Evolutionary conservation across 805 yeast species (phyloP), one percentile per base, ranked within the genome.

Genomic region (Saitoella complicata): DNA sequence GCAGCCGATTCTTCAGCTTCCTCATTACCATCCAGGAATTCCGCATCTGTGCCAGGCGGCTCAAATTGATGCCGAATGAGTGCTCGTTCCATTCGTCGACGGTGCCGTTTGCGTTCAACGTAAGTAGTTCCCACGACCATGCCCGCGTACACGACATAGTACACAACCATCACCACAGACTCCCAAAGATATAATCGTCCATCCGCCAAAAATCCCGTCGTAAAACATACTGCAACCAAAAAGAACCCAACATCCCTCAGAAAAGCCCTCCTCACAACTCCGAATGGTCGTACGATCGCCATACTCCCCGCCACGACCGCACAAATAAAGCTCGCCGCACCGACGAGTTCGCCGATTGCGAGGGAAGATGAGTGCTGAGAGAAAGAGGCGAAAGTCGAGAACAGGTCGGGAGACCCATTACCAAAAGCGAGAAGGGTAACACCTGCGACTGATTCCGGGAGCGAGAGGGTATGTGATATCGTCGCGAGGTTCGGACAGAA

Each of bases 301-400:
- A 88, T 80, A 0, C 75, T 59, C 0, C 97, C 97, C 29, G 83
- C 68, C 0, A 88, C 82, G 8, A 84, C 79, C 1, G 88, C 75
- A 2, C 81, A 69, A 11, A 87, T 75, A 55, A 91, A 86, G 39
- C 81, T 73, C 0, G 93, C 82, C 1, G 95, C 91, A 0, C 98
- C 97, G 32, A 86, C 62, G n/a, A 88, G 65, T 58, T 87, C 96
- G 1, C 95, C 91, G 5, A 88, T 62, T 0, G 97, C 96, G 56
- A 88, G 64, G 0, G 84, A 72, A 0, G 80, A 75, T 1, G 83
- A 73, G n/a, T 74, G 78, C 1, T 75, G 63, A 8, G 70, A 68
- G 75, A 91, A 72, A 3, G 96, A 94, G 41, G 79, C 77, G 57
- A 76, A 83, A 0, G 95, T 85, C 40, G 88, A 73, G 35, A 86